phyloP scores from a whole-genome alignment of 2,329 filamentous ascomycete species.

The Trichoderma endophyticum region DNA sequence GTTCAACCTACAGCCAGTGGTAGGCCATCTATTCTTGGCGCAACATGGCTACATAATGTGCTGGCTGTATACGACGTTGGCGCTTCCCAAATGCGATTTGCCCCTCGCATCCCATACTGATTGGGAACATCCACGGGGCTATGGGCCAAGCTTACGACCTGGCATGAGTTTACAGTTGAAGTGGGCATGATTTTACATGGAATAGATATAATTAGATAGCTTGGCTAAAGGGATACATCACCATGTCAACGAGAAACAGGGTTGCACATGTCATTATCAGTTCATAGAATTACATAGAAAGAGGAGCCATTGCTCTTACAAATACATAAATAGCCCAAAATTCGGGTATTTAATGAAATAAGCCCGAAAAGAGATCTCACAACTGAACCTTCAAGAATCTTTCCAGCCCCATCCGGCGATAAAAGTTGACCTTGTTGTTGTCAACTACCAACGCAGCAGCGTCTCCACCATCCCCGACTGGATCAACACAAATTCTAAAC shows the following conservation, averaged over 20 bases:
- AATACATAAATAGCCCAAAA: not conserved
- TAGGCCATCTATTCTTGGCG: not conserved
- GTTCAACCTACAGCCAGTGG: not conserved
- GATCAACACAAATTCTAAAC: not conserved
- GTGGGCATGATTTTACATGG: not conserved
- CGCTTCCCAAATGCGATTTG: not conserved
- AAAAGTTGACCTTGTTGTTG: constrained; percentile 6
- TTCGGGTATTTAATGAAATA: not conserved
- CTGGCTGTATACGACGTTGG: not conserved
- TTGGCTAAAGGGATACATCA: not conserved
- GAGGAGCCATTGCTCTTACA: not conserved
- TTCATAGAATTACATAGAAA: not conserved
- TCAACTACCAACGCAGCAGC: not conserved
- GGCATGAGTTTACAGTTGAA: not conserved
- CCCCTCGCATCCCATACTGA: not conserved
- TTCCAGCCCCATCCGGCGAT: not conserved
- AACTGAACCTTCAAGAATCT: not conserved
- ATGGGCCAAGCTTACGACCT: not conserved
- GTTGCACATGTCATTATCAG: not conserved
- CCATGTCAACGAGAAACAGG: not conserved
- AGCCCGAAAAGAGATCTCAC: not conserved
- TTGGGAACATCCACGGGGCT: not conserved
- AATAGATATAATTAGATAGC: not conserved
- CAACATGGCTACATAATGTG: not conserved
- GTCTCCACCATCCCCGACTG: not conserved